These are phyloP conservation scores for Pachysandra terminalis DNA, from an alignment of 164 flowering plant species.

Conservation along the genomic window DNA sequence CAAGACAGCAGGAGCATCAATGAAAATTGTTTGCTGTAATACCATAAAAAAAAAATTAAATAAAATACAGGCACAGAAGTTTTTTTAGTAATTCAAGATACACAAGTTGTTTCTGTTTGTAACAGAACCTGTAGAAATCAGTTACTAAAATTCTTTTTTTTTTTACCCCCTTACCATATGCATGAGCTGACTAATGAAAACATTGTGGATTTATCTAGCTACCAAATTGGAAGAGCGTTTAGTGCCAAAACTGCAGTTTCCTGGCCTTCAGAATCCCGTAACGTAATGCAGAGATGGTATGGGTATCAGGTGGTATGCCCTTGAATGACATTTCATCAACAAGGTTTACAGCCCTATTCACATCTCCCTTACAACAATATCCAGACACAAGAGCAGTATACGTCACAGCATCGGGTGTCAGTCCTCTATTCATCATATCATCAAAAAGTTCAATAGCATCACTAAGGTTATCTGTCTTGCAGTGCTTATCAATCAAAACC, in stretches of 20 bases:
- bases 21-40: not conserved
- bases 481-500: constrained; percentile 54
- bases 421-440: constrained; percentile 56
- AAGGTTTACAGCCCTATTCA: constrained; percentile 48
- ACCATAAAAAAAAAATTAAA: too few relatives aligned
- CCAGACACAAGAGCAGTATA: constrained; percentile 61
- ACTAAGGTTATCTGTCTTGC: constrained; percentile 38
- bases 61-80: not conserved
- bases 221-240: not conserved
- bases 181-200: not conserved
- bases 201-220: not conserved
- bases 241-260: constrained; percentile 9
- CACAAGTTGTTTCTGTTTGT: not conserved
- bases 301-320: constrained; percentile 42
- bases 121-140: not conserved
- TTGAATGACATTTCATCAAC: constrained; percentile 39
- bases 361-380: constrained; percentile 40
- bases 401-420: constrained; percentile 59
- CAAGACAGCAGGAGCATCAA: not conserved
- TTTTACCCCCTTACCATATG: not conserved
- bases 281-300: constrained; percentile 13
- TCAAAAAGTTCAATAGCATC: constrained; percentile 51
- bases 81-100: not conserved
- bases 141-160: too few relatives aligned
- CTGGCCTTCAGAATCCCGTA: constrained; percentile 19